Base-by-base conservation (phyloP, 2,329 filamentous ascomycete genomes). In the Colletotrichum acutatum region DNA sequence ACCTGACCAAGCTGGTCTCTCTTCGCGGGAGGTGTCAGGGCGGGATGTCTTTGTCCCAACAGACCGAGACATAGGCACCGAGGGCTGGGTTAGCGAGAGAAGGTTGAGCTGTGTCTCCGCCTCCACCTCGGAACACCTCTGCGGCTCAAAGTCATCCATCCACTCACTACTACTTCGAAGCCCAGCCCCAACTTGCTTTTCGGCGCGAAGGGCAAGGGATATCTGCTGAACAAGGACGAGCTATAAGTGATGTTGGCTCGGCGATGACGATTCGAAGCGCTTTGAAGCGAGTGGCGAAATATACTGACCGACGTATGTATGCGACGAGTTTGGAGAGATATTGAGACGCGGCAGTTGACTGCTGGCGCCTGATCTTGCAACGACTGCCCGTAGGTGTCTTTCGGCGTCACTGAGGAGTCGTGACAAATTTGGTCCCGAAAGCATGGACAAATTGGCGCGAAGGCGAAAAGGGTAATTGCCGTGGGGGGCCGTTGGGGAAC, bases 31-130 rank as follows among this genome's bases (percentile, higher is more conserved):
- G 42, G 53, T 72, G 65, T 72, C 69, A 72, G 69, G 59, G 66
- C 69, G 69, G 30, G 59, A 69, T 56, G 69, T 72, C 69, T 69
- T 53, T 52, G 58, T 71, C 64, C 53, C 53, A 67, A 58, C 52
- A 54, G 32, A 53, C 46, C 64, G 62, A 56, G 42, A 37, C 30
- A 60, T 30, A 34, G 22, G 32, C 37, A 49, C 26, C 32, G 32
- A 28, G 53, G 52, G 57, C 57, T 56, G 46, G 46, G 46, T 12
- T 49, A 56, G 57, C 49, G 52, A 65, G 30, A 22, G 24, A n/a
- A 16, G 14, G 28, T 37, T 34, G 34, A 52, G 26, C 32, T 22
- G 30, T 5, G 61, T 42, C 14, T 26, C 30, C 28, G 30, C 22
- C 60, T 63, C 46, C 60, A 34, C n/a, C 46, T 53, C 46, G 11